These are phyloP conservation scores for Phialocephala sp. DNA, from an alignment of 2,329 filamentous ascomycete species.

Conservation along the genomic window DNA sequence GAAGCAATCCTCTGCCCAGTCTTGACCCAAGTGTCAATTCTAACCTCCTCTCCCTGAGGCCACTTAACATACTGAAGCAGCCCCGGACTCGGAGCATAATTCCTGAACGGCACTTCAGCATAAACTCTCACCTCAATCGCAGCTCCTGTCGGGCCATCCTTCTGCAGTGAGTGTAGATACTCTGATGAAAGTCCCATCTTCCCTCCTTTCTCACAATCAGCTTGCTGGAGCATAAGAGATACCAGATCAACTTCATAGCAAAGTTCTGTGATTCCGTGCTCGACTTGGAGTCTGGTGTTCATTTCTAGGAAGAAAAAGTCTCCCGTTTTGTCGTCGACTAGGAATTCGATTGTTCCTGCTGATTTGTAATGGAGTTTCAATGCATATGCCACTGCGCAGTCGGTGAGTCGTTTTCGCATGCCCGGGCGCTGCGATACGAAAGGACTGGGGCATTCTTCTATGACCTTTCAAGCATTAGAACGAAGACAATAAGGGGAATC, in stretches of 20 bases:
- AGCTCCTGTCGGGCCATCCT: conserved; percentile 59
- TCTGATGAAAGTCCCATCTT: conserved; percentile 50
- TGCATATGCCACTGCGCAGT: conserved; percentile 48
- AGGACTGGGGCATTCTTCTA: conserved; percentile 72
- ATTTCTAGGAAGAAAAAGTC: conserved; percentile 46
- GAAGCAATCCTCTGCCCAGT: conserved; percentile 73
- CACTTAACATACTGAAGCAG: conserved; percentile 45
- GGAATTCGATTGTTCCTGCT: conserved; percentile 65
- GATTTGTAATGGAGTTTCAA: conserved; percentile 56
- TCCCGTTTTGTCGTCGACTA: conserved; percentile 61
- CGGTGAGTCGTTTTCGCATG: conserved; percentile 45
- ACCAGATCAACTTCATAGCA: conserved; percentile 35
- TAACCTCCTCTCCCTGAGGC: conserved; percentile 42
- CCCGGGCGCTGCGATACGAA: conserved; percentile 51
- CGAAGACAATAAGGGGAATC: neutral
- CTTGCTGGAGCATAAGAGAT: conserved; percentile 39
- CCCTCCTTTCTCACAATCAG: conserved; percentile 28
- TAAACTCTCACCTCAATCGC: conserved; percentile 77
- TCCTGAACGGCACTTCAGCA: conserved; percentile 68
- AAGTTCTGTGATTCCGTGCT: conserved; percentile 35
- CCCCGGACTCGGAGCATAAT: conserved; percentile 65
- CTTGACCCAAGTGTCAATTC: conserved; percentile 74
- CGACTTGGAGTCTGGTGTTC: conserved; percentile 36
- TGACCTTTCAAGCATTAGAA: conserved; percentile 48
- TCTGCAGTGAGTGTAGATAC: conserved; percentile 24